Percentiles rank a stretch among this genome's conserved stretches.
phyloP scores from a whole-genome alignment of 2,329 filamentous ascomycete genomes.

The Arthrobotrys iridis region DNA sequence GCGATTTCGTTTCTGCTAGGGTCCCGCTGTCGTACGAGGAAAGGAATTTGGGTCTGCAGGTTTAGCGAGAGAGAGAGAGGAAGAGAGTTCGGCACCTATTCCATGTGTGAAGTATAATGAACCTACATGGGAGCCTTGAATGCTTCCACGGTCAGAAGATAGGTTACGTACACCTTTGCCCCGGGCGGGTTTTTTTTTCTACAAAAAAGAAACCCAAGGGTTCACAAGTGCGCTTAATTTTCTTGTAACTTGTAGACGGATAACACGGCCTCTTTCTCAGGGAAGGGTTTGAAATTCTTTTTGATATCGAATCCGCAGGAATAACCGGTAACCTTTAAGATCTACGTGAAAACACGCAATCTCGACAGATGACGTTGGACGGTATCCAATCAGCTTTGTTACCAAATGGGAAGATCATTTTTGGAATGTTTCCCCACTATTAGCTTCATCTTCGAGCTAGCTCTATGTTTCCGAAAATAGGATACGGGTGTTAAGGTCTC shows the following conservation, averaged over 20 bases:
- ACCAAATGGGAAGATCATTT: not conserved
- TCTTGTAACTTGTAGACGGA: not conserved
- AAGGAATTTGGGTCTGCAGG: not conserved
- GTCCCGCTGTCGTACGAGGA: not conserved
- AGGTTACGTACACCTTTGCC: too few species aligned
- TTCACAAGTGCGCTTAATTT: slow-evolving; percentile 10
- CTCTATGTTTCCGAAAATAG: slow-evolving; percentile 2
- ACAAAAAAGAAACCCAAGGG: not conserved
- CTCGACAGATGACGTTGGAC: slow-evolving; percentile 49
- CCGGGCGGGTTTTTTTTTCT: too few species aligned
- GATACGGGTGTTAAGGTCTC: not conserved
- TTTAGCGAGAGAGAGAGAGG: not conserved
- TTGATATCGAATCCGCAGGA: too few species aligned
- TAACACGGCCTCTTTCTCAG: not conserved
- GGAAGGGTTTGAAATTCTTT: not conserved
- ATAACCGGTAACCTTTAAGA: not conserved
- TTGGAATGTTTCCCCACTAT: not conserved
- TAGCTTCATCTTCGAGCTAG: not conserved
- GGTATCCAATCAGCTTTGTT: slow-evolving; percentile 39
- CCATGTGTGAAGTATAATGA: not conserved
- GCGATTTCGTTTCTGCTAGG: not conserved
- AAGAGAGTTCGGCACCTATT: too few species aligned
- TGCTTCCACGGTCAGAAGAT: too few species aligned
- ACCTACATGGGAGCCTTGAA: not conserved
- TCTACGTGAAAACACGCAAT: slow-evolving; percentile 34